Evolutionary conservation across 495 filamentous ascomycete species (phyloP), one percentile per base, ranked within the genome.

Genomic region (Lentithecium fluviatile): DNA sequence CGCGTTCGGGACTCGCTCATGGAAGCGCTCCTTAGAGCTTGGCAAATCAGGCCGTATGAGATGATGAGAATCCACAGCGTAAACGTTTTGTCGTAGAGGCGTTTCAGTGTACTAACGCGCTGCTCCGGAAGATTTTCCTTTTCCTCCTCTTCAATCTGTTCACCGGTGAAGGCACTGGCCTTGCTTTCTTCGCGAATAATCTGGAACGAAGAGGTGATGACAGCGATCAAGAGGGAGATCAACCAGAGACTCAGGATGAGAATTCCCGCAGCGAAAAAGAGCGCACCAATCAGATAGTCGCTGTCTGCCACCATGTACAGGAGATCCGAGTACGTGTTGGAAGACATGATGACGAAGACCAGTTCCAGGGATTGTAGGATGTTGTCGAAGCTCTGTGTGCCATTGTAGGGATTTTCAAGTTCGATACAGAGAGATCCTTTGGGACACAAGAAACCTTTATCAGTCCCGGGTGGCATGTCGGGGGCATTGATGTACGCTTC

Each of bases 341-440:
- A 90, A 65, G 88, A 95, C 90, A 99, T 97, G 64, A 97, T 85
- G 37, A 99, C 91, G 73, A 99, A 99, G n/a, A 99, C 93, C 45
- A 97, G 74, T 75, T 97, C 90, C 26, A 97, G 74, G 1, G 91
- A 95, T 52, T 96, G 84, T 7, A 91, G 69, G 32, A 97, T 95
- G 68, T 97, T 94, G 71, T 99, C 93, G 70, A 97, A 99, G 73
- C 88, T 93, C 67, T 96, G 80, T 2, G 94, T 97, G 45, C 84
- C 85, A 53, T 88, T 89, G 76, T 84, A 95, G 0, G 93, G 95
- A 64, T 89, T 95, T 8, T 73, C 62, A 47, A 86, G 84, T 73
- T 91, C 83, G 24, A 96, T 79, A 70, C 94, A 99, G 7, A 85
- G 67, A 10, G 93, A 97, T 23, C 89, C 84, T 58, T 74, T 70